Evolutionary conservation across 306 rosid species (phyloP), one percentile per base, ranked within the genome.

Genomic region (Cicer judaicum): DNA sequence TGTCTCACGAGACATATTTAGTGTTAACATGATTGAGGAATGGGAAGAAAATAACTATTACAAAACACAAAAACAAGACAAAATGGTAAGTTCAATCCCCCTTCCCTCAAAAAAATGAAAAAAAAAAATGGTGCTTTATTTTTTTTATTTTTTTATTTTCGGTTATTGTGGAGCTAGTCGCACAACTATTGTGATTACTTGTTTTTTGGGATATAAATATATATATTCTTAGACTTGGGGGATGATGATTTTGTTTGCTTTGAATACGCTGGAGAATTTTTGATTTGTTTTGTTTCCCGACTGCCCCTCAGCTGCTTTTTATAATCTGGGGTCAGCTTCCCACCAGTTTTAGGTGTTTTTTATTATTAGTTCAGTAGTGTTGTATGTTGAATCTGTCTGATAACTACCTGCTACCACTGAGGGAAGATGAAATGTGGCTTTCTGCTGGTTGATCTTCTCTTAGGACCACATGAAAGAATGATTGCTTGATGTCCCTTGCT

Each of bases 271-370:
- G 77, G 85, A 85, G 77, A 80, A 85, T 67, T 88, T 88, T 88
- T 76, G 19, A 72, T 34, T 16, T 80, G 13, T 24, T 29, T 15
- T 79, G 75, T 82, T 80, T 86, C 87, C 78, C 53, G 10, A 55
- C 80, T 55, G 84, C 86, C 85, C 89, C 90, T 76, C 82, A 73
- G 88, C 73, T 80, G 84, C 72, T 71, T 85, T 88, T 79, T 71
- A 54, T 76, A 81, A 80, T 82, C 87, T 70, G 90, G 90, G 87
- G 93, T 82, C 82, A 77, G 79, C 47, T 73, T 57, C 48, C 76
- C 74, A 70, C 81, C 79, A 11, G 42, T 50, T 70, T 68, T 44
- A 11, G 81, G 64, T 52, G 42, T 79, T 39, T 72, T 75, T 38
- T 50, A 55, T 57, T 57, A 39, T 64, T 48, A 66, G 75, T 48